Evolutionary conservation across 2,329 filamentous ascomycete genomes (phyloP), one percentile per base, ranked within the genome.

Genomic region (Monosporascus ibericus): DNA sequence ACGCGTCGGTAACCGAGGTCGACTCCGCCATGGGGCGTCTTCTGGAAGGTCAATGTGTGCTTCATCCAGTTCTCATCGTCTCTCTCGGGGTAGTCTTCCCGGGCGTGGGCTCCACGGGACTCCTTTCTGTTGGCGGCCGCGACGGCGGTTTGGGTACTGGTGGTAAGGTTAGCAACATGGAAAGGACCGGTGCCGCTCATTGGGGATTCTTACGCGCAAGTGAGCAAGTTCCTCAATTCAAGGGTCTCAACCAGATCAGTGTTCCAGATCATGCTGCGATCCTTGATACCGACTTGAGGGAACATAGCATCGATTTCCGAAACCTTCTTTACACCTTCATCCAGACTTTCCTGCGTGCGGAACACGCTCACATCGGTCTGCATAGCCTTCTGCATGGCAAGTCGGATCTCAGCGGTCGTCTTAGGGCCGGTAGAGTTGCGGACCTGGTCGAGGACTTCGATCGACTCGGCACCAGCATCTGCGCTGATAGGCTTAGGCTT

Each of bases 241-340:
- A 99, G 84, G 7, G 92, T 95, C 81, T 97, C 92, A 57, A 96
- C 90, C 39, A 97, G 84, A 68, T 97, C 92, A 24, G 89, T 91
- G 85, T 97, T 97, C 92, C 92, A 97, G 79, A 97, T 97, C 92
- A 97, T 96, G 81, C 90, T 95, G 73, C 94, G 88, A 74, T 97
- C 92, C 84, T 96, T 95, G 77, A 90, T 96, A 67, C 90, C 90
- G 63, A 97, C 87, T 68, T 96, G 80, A 64, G 79, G 75, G 76
- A 88, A 97, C 65, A 78, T 81, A 64, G 81, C 73, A 71, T 97
- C 92, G 63, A 97, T 90, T 62, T 90, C 85, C 60, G 76, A 84
- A 72, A 97, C 94, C 79, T 86, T 92, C 73, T 80, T 78, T 57
- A 96, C 92, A 82, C 92, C 92, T 74, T 96, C 89, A 63, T 96